Evolutionary conservation across 495 filamentous ascomycete species (phyloP).

Genomic region (Bacidia rubella): DNA sequence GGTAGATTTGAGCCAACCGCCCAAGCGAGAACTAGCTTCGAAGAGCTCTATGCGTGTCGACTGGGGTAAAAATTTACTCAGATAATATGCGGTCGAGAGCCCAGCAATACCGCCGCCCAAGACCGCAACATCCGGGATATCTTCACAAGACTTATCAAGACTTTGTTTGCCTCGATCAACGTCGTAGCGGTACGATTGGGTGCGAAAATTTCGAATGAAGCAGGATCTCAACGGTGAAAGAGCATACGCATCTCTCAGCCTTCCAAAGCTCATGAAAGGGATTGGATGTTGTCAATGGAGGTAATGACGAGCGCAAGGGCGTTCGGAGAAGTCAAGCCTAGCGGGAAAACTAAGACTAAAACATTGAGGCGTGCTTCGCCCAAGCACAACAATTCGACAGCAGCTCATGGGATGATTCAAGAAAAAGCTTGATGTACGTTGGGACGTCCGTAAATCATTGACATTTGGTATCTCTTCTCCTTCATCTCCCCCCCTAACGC

Average conservation of each 20-base stretch:
- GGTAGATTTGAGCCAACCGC: slow-evolving; percentile 75
- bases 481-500: not conserved
- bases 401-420: not conserved
- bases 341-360: no score
- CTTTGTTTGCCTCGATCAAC: not conserved
- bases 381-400: no score
- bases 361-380: no score
- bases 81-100: slow-evolving; percentile 63
- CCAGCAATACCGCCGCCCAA: slow-evolving; percentile 88
- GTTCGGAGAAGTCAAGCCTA: no score
- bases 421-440: not conserved
- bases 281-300: not conserved
- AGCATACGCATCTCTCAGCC: not conserved
- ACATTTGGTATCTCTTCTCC: not conserved
- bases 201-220: not conserved
- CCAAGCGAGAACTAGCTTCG: slow-evolving; percentile 53
- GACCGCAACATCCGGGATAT: slow-evolving; percentile 45
- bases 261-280: not conserved
- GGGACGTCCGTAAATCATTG: not conserved
- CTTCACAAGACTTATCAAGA: not conserved
- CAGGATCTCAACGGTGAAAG: not conserved
- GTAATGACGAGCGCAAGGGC: not conserved
- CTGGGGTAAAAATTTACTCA: slow-evolving; percentile 45
- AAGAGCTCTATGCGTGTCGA: slow-evolving; percentile 56
- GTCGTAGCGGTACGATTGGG: not conserved